Evolutionary conservation across 805 yeast genomes (phyloP), one percentile per base, ranked within the genome.

Genomic region (Wickerhamia fluorescens): DNA sequence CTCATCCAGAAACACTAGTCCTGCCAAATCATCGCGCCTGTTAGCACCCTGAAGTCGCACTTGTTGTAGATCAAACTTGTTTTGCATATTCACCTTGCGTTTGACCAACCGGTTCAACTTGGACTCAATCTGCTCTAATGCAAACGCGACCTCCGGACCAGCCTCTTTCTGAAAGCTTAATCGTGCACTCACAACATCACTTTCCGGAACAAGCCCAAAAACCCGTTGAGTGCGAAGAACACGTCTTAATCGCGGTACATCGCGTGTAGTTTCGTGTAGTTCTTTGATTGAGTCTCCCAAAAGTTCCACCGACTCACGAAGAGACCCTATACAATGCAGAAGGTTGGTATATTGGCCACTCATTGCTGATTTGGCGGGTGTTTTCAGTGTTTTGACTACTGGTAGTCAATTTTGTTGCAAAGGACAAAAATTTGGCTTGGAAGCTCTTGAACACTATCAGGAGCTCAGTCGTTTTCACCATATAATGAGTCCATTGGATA

Each of bases 161-260:
- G n/a, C n/a, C n/a, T n/a, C n/a, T n/a, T n/a, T n/a, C n/a, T n/a
- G n/a, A n/a, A n/a, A n/a, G n/a, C n/a, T n/a, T n/a, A n/a, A n/a
- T n/a, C n/a, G n/a, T n/a, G n/a, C n/a, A n/a, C n/a, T n/a, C n/a
- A n/a, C n/a, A 15, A 71, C 44, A 30, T 71, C 74, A 31, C 51
- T 47, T 36, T 70, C 74, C 0, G 77, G 73, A 0, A 71, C 62
- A 8, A 71, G 46, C 4, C 72, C 73, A 48, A 70, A 73, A 14
- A 71, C 69, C 20, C 66, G 56, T 23, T 55, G 52, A 5, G 73
- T 68, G 12, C 51, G 41, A n/a, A 73, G 50, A 5, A 71, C 61
- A 14, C 45, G 47, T 21, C 51, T 53, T 20, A 68, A 45, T 6
- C 71, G 39, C 2, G 58, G 43, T 11, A 62, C 56, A 35, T 71